These are phyloP conservation scores for Pochonia chlamydosporia DNA, from an alignment of 2,329 filamentous ascomycete genomes.

Conservation along the genomic window DNA sequence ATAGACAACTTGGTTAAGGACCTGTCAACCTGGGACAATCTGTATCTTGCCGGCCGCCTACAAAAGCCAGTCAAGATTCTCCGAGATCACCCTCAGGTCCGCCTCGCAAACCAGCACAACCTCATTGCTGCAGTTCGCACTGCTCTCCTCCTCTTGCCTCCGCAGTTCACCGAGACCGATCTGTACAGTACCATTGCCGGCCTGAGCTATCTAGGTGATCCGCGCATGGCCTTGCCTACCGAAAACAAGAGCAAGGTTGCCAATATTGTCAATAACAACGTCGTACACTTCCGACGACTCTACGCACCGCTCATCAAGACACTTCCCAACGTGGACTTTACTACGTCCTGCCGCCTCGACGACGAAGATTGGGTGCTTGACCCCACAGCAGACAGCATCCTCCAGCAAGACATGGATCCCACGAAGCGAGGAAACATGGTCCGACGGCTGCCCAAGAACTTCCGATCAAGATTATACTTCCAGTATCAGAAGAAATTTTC, in stretches of 20 bases:
- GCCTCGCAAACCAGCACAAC: slow-evolving; percentile 93
- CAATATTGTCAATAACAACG: slow-evolving; percentile 90
- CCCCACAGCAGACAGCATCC: slow-evolving; percentile 53
- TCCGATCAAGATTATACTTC: slow-evolving; percentile 88
- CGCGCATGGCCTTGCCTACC: slow-evolving; percentile 85
- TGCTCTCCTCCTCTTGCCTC: slow-evolving; percentile 78
- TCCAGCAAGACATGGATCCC: slow-evolving; percentile 90
- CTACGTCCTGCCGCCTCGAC: slow-evolving; percentile 41
- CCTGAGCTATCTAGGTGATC: slow-evolving; percentile 91
- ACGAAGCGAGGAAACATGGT: slow-evolving; percentile 94
- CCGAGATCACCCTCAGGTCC: slow-evolving; percentile 84
- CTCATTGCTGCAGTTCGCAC: slow-evolving; percentile 86
- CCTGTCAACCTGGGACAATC: slow-evolving; percentile 83
- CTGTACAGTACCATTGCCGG: slow-evolving; percentile 88
- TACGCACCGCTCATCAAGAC: slow-evolving; percentile 87
- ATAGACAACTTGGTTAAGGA: slow-evolving; percentile 84
- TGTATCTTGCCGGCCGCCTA: slow-evolving; percentile 92
- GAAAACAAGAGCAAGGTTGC: slow-evolving; percentile 89
- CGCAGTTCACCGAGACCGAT: slow-evolving; percentile 77
- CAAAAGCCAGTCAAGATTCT: slow-evolving; percentile 98
- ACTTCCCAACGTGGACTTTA: slow-evolving; percentile 80
- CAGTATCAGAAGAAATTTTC: slow-evolving; percentile 87
- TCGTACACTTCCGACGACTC: slow-evolving; percentile 83
- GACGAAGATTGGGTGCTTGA: slow-evolving; percentile 35
- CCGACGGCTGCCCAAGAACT: slow-evolving; percentile 76